A percentile compares a stretch with the other conserved stretches of the same genome.
Conservation (phyloP, 345 rosid species). For the Euphorbia tirucalli region DNA sequence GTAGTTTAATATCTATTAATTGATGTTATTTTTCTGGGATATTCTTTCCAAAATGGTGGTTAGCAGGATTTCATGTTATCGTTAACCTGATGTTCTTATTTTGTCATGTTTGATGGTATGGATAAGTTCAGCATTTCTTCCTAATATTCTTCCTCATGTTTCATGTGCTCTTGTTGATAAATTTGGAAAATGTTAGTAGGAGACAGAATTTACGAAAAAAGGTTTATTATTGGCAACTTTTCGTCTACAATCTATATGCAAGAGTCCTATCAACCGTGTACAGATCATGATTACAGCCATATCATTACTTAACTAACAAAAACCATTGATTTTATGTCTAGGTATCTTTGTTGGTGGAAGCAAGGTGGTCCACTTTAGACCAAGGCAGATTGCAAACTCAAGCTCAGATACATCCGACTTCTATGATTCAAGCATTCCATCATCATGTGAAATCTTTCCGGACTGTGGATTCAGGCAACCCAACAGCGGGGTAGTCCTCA, state of each 20-base stretch:
- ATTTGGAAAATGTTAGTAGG: background rate
- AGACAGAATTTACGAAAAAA: background rate
- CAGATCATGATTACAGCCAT: too few relatives aligned
- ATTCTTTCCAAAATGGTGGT: background rate
- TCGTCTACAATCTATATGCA: too few relatives aligned
- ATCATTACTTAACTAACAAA: too few relatives aligned
- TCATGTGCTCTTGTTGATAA: background rate
- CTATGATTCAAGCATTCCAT: conserved; percentile 38
- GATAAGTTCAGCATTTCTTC: background rate
- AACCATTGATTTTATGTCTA: conserved; percentile 10
- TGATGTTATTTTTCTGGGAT: background rate
- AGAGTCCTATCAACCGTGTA: too few relatives aligned
- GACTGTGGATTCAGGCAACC: conserved; percentile 91
- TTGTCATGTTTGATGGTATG: background rate
- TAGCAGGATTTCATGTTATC: background rate
- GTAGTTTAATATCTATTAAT: background rate
- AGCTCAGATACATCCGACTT: conserved; percentile 36
- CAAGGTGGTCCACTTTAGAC: conserved; percentile 96
- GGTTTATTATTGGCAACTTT: too few relatives aligned
- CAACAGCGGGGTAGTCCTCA: conserved; percentile 75
- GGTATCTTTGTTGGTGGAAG: conserved; percentile 97
- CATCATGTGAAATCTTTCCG: conserved; percentile 66
- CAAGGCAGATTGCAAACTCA: conserved; percentile 47
- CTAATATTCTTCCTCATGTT: background rate
- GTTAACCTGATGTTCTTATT: background rate